A percentile compares a stretch with the other conserved stretches of the same genome.
Evolutionary conservation across 2,329 filamentous ascomycete species (phyloP).

Genomic region (Arthrobotrys sphaeroides): DNA sequence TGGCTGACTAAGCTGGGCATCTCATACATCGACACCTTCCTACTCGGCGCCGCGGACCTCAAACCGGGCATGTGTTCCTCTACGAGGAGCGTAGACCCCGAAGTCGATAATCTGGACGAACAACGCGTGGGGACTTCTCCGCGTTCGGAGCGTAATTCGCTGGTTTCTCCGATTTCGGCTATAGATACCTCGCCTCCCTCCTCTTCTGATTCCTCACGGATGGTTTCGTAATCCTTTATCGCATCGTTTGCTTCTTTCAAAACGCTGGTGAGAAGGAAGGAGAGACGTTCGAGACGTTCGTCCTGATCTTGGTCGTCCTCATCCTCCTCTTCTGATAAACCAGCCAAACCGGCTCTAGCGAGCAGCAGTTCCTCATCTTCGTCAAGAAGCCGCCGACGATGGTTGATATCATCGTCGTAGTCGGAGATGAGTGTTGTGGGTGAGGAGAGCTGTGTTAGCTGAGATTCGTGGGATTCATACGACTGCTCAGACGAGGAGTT

Average conservation of each 20-base stretch:
- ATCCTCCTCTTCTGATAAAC: conserved; percentile 17
- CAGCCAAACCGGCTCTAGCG: conserved; percentile 1
- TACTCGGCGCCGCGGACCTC: conserved; percentile 10
- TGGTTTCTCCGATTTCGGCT: background rate
- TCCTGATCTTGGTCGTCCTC: conserved; percentile 42
- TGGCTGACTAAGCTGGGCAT: conserved; percentile 24
- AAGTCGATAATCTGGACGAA: conserved; percentile 39
- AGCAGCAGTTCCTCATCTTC: conserved; percentile 47
- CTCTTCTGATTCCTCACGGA: conserved; percentile 44
- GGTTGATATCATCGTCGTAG: conserved; percentile 43
- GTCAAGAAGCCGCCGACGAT: conserved; percentile 37
- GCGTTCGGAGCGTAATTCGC: conserved; percentile 18
- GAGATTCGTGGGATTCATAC: conserved; percentile 42
- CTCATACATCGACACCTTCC: conserved; percentile 17
- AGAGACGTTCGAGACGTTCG: conserved; percentile 45
- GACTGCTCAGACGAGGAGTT: conserved; percentile 50
- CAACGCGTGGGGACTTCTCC: conserved; percentile 45
- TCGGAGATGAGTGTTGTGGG: conserved; percentile 51
- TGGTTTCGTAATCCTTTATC: conserved; percentile 50
- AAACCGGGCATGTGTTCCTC: conserved; percentile 2
- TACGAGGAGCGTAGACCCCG: conserved; percentile 17
- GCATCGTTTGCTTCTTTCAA: conserved; percentile 50
- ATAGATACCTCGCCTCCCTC: too few relatives aligned
- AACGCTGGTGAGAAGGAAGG: conserved; percentile 42
- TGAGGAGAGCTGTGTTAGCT: conserved; percentile 43